Conservation (phyloP, 345 rosid species). For the Salix udensis region DNA sequence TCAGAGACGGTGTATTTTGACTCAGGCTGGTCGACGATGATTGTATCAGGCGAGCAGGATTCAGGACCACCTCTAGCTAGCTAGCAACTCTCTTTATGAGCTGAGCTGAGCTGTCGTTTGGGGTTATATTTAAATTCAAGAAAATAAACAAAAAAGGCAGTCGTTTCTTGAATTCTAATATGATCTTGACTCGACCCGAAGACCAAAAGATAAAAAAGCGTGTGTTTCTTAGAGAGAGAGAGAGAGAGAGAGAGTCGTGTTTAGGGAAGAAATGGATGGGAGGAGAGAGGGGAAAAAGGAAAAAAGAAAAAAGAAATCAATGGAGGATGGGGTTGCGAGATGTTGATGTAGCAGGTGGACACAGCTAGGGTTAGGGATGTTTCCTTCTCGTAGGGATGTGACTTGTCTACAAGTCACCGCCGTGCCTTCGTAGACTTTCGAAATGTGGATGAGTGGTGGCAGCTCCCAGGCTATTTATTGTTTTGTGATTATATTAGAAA, state of each 20-base stretch:
- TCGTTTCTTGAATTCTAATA: conserved; percentile 17
- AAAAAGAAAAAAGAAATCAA: not conserved
- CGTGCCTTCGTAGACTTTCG: conserved; percentile 25
- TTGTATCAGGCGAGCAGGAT: not conserved
- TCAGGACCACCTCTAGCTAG: conserved; percentile 12
- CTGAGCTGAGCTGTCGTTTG: not conserved
- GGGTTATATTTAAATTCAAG: not conserved
- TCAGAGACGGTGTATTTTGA: conserved; percentile 9
- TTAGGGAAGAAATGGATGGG: conserved; percentile 4
- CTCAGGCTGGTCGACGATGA: not conserved
- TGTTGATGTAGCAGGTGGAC: conserved; percentile 45
- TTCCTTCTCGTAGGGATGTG: conserved; percentile 44
- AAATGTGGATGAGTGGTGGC: conserved; percentile 12
- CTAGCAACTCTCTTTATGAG: not conserved
- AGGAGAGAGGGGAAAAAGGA: conserved; percentile 4
- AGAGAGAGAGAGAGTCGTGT: not conserved
- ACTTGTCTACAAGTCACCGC: conserved; percentile 47
- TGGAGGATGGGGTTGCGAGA: conserved; percentile 23
- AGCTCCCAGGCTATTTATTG: not conserved
- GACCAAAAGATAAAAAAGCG: conserved; percentile 18
- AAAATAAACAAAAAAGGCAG: not conserved
- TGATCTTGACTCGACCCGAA: conserved; percentile 19
- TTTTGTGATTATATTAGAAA: no score
- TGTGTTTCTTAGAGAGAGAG: not conserved
- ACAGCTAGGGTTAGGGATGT: conserved; percentile 56